Conservation (phyloP, 1,284 basidiomycete genomes). For the Polyporus tsugae region DNA sequence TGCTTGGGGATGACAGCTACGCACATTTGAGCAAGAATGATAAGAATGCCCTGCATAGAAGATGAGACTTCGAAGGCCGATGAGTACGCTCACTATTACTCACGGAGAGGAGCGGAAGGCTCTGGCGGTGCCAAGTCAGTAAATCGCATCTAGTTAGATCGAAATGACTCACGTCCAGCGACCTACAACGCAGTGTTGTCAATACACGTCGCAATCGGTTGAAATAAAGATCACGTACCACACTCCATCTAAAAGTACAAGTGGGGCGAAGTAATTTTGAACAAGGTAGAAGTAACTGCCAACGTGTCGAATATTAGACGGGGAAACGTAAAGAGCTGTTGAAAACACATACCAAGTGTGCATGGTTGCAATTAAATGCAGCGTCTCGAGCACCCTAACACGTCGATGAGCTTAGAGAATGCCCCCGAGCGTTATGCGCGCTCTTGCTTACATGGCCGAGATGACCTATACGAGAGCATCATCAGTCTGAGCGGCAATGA, state of each 20-base stretch:
- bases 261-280: not conserved
- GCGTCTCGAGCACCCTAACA: conserved; percentile 7
- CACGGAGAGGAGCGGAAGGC: conserved; percentile 6
- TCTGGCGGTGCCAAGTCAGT: not conserved
- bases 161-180: conserved; percentile 5
- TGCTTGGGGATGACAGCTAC: not conserved
- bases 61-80: not conserved
- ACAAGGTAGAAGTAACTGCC: conserved; percentile 13
- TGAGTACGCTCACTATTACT: not conserved
- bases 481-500: not conserved
- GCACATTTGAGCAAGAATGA: conserved; percentile 11
- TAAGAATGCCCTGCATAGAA: conserved; percentile 2
- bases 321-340: too few species aligned
- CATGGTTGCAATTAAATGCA: conserved; percentile 1
- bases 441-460: conserved; percentile 13
- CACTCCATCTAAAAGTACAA: not conserved
- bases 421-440: not conserved
- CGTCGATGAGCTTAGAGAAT: not conserved
- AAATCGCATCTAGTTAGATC: not conserved
- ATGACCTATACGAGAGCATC: not conserved
- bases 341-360: not conserved
- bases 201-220: too few species aligned
- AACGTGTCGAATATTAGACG: not conserved
- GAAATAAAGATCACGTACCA: not conserved
- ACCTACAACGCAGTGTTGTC: not conserved